Base-by-base conservation (phyloP, 192 early-diverging fungal species). In the Lobosporangium transversale region DNA sequence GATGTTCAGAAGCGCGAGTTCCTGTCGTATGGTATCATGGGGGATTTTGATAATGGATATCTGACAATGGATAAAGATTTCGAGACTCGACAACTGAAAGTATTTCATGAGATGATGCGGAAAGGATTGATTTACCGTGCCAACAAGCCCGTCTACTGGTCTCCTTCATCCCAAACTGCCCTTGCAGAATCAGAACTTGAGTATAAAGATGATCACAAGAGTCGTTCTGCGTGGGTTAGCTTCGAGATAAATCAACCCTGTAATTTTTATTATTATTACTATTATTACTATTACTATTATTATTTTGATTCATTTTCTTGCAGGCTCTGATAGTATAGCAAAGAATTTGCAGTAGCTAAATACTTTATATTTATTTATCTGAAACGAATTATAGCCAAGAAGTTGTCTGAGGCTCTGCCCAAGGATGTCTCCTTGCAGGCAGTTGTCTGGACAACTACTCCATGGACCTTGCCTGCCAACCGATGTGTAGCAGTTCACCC, bases 81-180 rank as follows among this genome's bases (percentile, higher is more conserved):
- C 59, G 91, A 92, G 67, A 83, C 88, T 21, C 81, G 85, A 26
- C 92, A 94, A 68, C 69, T 94, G 21, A 70, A 86, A 40, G 81
- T 94, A 11, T 94, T 94, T 58, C 79, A 83, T 27, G 80, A 83
- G 21, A 92, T 94, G 92, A 84, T 92, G 63, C 81, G 85, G 62
- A 85, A 86, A 58, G 85, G 86, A 8, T 86, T 89, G 24, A 92
- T 94, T 23, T 92, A 92, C 56, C 85, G 92, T 14, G 89, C 90
- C 64, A 84, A 88, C 75, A 92, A 92, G 58, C 92, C 92, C 1
- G 92, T 94, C 3, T 92, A 90, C 67, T 94, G 91, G 91, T 94
- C 91, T 30, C 92, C 92, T 4, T 94, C 92, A 3, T 92, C 92
- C 45, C 85, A 80, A 71, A 91, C 92, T 14, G 91, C 92, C 5